phyloP scores from a whole-genome alignment of 805 yeast genomes.

The Candida ovalis region DNA sequence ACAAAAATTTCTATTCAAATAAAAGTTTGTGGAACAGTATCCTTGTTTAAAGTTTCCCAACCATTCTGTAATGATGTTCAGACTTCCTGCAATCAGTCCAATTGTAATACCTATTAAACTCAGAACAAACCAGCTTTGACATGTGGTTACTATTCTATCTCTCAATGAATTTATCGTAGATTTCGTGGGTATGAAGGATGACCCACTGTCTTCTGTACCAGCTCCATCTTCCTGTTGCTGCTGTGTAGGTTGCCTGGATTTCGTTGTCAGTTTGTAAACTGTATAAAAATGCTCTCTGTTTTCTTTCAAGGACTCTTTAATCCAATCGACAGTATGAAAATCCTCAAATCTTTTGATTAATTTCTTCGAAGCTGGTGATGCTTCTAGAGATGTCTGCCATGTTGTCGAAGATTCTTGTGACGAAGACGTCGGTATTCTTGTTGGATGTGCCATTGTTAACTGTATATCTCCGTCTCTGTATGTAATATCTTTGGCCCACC shows the following conservation, averaged over 20 bases:
- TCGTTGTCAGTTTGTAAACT: slow-evolving; percentile 8
- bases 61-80: slow-evolving; percentile 83
- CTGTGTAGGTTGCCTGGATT: not conserved
- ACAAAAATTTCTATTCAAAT: slow-evolving; percentile 73
- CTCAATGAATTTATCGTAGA: slow-evolving; percentile 12
- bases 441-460: not conserved
- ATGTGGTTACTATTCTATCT: slow-evolving; percentile 32
- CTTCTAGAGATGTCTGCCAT: slow-evolving; percentile 23
- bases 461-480: not conserved
- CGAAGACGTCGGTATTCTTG: slow-evolving; percentile 7
- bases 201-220: slow-evolving; percentile 1
- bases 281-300: slow-evolving; percentile 33
- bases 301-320: slow-evolving; percentile 53
- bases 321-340: slow-evolving; percentile 69
- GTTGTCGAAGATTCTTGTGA: slow-evolving; percentile 7
- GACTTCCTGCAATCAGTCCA: slow-evolving; percentile 78
- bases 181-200: slow-evolving; percentile 1
- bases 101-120: slow-evolving; percentile 71
- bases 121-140: slow-evolving; percentile 69
- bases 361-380: slow-evolving; percentile 12
- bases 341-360: slow-evolving; percentile 50
- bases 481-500: not conserved
- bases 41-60: slow-evolving; percentile 78
- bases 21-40: slow-evolving; percentile 64
- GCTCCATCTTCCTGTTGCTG: slow-evolving; percentile 3